Percentiles rank a stretch among this genome's conserved stretches.
These are phyloP conservation scores for Lachnellula cervina DNA, from an alignment of 2,329 filamentous ascomycete species.

Conservation along the genomic window DNA sequence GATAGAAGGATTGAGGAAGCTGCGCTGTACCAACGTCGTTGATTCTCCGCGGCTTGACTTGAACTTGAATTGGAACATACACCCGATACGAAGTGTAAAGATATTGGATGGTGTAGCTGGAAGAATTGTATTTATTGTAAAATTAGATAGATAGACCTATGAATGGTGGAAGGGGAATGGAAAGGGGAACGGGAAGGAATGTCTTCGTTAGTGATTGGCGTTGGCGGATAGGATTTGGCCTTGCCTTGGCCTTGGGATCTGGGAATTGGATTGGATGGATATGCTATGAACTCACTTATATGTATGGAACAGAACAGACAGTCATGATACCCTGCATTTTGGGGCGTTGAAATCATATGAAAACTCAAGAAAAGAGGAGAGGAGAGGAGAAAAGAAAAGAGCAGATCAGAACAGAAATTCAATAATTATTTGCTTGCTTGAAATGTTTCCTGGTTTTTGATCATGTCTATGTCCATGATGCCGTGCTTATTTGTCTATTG, in stretches of 20 bases:
- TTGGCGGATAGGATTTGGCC: not conserved
- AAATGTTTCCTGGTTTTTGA: no score
- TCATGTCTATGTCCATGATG: no score
- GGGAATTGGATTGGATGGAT: constrained; percentile 1
- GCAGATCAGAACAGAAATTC: no score
- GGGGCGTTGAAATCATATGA: not conserved
- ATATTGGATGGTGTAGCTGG: not conserved
- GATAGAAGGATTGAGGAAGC: not conserved
- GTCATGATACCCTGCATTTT: constrained; percentile 8
- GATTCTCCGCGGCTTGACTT: constrained; percentile 2
- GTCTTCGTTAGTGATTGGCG: no score
- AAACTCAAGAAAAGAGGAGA: no score
- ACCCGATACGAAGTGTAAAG: no score
- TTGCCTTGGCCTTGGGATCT: not conserved
- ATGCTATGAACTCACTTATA: constrained; percentile 1
- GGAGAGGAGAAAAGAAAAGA: no score
- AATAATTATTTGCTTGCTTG: no score
- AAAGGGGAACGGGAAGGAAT: no score
- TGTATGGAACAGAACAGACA: no score
- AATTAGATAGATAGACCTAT: not conserved
- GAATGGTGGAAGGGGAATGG: no score
- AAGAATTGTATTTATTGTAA: constrained; percentile 5
- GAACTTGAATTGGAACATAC: not conserved
- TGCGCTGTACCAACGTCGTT: constrained; percentile 2
- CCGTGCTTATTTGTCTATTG: no score